Conservation (phyloP, 2,329 filamentous ascomycete genomes). For the Simplicillium sp. region DNA sequence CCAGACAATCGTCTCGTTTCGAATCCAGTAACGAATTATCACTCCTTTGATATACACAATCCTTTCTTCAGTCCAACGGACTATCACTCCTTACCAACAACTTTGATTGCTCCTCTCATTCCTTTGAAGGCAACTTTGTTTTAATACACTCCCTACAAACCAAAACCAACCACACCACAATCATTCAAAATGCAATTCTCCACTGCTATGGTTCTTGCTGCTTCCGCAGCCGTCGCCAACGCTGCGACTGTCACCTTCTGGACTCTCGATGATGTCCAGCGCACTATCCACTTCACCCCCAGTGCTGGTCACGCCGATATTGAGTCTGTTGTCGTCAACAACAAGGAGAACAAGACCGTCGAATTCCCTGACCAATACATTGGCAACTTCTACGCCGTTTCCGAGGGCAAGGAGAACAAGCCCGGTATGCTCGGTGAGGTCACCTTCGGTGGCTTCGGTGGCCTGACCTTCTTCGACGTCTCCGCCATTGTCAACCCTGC, state of each 20-base stretch:
- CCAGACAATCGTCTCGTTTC: too few relatives aligned
- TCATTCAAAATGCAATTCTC: constrained; percentile 45
- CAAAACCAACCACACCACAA: constrained; percentile 2
- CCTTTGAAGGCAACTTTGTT: constrained; percentile 6
- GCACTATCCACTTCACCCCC: constrained; percentile 42
- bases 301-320: constrained; percentile 26
- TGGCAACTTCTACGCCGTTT: constrained; percentile 42
- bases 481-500: constrained; percentile 45
- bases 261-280: constrained; percentile 42
- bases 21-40: background rate
- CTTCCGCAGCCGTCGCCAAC: constrained; percentile 31
- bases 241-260: constrained; percentile 45
- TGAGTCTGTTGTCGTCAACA: constrained; percentile 28
- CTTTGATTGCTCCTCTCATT: constrained; percentile 7
- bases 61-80: constrained; percentile 1
- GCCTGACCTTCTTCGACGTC: constrained; percentile 46
- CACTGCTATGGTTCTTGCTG: constrained; percentile 31
- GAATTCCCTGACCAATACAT: constrained; percentile 33
- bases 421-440: constrained; percentile 46
- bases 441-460: constrained; percentile 36
- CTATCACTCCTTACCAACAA: background rate
- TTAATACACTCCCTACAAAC: background rate
- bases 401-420: constrained; percentile 28
- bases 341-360: constrained; percentile 27
- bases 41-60: constrained; percentile 5